These are phyloP conservation scores for Verticillium longisporum DNA, from an alignment of 2,329 filamentous ascomycete species.

Conservation along the genomic window DNA sequence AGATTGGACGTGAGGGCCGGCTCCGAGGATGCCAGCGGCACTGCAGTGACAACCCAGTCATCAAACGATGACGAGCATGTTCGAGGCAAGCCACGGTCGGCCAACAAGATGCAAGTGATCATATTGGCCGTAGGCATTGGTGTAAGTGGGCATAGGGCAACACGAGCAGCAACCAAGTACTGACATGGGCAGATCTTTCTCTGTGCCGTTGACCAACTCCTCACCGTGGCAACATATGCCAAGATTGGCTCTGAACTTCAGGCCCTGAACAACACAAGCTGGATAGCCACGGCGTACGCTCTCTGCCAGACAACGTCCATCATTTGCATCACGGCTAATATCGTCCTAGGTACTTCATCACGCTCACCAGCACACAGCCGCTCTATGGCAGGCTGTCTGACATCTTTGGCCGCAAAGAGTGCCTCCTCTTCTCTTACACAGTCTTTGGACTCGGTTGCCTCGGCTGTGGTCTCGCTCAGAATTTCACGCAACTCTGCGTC, in stretches of 20 bases:
- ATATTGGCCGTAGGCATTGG: conserved; percentile 31
- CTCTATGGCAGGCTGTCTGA: conserved; percentile 66
- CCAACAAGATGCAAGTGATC: conserved; percentile 28
- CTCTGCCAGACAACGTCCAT: not conserved
- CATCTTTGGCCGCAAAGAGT: conserved; percentile 63
- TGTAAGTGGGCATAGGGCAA: conserved; percentile 14
- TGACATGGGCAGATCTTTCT: conserved; percentile 53
- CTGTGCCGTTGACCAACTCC: conserved; percentile 67
- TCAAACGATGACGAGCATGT: conserved; percentile 2
- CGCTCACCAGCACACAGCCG: conserved; percentile 68
- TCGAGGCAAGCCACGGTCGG: conserved; percentile 19
- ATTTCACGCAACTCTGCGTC: conserved; percentile 59
- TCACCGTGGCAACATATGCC: conserved; percentile 72
- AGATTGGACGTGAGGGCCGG: conserved; percentile 5
- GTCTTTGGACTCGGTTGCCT: conserved; percentile 61
- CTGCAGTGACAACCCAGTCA: conserved; percentile 6
- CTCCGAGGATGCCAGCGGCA: not conserved
- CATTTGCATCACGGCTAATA: not conserved
- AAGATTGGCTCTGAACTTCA: conserved; percentile 70
- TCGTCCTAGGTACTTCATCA: conserved; percentile 57
- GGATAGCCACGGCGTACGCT: conserved; percentile 53
- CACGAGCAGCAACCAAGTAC: not conserved
- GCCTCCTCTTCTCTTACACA: conserved; percentile 56
- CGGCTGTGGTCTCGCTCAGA: conserved; percentile 54
- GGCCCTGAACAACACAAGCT: conserved; percentile 67